These are phyloP conservation scores for Acrocalymma vagum DNA, from an alignment of 2,329 filamentous ascomycete species.

Conservation along the genomic window DNA sequence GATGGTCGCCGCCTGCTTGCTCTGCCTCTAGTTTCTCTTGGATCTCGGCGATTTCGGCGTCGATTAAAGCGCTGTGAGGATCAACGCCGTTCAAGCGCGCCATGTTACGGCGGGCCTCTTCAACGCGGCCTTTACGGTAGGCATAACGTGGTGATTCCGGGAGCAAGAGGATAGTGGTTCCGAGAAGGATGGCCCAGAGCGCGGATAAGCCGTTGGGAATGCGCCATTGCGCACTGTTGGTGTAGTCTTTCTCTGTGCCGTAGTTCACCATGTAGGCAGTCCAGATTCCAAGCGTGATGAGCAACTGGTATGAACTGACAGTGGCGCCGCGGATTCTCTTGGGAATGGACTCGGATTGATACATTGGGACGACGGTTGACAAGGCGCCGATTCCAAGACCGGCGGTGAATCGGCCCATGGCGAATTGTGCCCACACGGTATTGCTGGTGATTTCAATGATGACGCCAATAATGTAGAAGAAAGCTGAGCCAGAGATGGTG, in stretches of 20 bases:
- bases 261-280: constrained; percentile 64
- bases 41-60: constrained; percentile 64
- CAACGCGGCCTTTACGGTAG: constrained; percentile 62
- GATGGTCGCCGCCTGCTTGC: constrained; percentile 44
- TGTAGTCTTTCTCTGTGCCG: constrained; percentile 62
- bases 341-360: constrained; percentile 72
- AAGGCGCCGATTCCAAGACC: constrained; percentile 72
- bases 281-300: constrained; percentile 74
- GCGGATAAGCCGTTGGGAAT: constrained; percentile 69
- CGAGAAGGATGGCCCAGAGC: constrained; percentile 64
- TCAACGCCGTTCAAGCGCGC: constrained; percentile 64
- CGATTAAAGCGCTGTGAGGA: constrained; percentile 62
- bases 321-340: constrained; percentile 70
- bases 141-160: constrained; percentile 67
- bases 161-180: constrained; percentile 62
- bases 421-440: constrained; percentile 69
- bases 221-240: constrained; percentile 66
- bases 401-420: constrained; percentile 68
- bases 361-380: constrained; percentile 67
- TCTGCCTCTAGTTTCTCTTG: constrained; percentile 65
- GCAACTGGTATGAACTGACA: constrained; percentile 71
- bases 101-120: constrained; percentile 61
- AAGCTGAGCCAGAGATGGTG: constrained; percentile 68
- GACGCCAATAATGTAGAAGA: constrained; percentile 71
- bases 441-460: constrained; percentile 71